phyloP scores from a whole-genome alignment of 257 asterid species.

The Misopates orontium region DNA sequence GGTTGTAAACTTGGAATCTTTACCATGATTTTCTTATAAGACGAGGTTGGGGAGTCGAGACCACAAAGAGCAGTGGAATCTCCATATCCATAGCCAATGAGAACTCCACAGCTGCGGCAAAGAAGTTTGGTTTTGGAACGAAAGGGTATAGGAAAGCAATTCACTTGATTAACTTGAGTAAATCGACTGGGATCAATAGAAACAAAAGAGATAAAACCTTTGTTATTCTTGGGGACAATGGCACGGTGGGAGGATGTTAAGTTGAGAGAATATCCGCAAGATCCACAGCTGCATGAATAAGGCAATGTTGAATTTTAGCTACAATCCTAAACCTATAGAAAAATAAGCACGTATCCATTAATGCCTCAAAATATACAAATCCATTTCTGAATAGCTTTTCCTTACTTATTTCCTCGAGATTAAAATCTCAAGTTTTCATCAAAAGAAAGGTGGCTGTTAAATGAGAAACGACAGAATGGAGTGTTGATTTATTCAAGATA shows the following conservation, averaged over 20 bases:
- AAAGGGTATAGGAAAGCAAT: constrained; percentile 62
- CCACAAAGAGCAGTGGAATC: constrained; percentile 65
- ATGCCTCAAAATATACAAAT: no score
- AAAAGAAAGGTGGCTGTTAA: no score
- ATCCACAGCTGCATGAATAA: constrained; percentile 88
- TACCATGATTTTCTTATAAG: constrained; percentile 60
- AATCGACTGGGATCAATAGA: constrained; percentile 80
- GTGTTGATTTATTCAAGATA: no score
- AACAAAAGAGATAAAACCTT: constrained; percentile 56
- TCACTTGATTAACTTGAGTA: constrained; percentile 71
- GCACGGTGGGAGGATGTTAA: constrained; percentile 59
- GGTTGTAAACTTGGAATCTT: constrained; percentile 67
- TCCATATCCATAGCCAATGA: constrained; percentile 65
- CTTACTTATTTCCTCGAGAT: no score
- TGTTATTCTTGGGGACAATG: constrained; percentile 55
- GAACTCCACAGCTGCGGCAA: constrained; percentile 73
- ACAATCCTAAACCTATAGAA: no score
- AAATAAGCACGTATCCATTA: no score
- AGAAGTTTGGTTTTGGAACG: constrained; percentile 70
- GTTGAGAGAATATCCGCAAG: constrained; percentile 78
- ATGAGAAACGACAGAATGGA: no score
- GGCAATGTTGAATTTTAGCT: constrained; percentile 11
- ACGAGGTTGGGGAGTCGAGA: constrained; percentile 60
- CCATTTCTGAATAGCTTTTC: no score
- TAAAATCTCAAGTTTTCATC: no score